Evolutionary conservation across 2,329 filamentous ascomycete genomes (phyloP).

Genomic region (Microcyclosporella mali): DNA sequence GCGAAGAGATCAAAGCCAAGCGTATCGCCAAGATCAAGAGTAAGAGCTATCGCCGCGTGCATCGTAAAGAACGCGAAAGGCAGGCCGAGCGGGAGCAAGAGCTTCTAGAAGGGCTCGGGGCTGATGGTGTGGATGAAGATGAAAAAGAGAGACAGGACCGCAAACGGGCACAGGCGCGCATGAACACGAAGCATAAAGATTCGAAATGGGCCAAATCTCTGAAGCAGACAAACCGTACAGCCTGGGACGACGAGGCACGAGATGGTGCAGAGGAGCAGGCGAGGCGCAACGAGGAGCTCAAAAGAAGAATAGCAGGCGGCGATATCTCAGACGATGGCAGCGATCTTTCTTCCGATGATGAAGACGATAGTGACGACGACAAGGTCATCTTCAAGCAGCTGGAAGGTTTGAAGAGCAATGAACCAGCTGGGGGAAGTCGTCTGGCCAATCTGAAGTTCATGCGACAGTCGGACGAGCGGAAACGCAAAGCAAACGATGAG

Average conservation of each 20-base stretch:
- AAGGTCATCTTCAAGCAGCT: slow-evolving; percentile 34
- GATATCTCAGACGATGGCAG: slow-evolving; percentile 45
- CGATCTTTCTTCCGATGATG: slow-evolving; percentile 47
- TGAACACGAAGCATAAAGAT: slow-evolving; percentile 77
- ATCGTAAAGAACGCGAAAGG: slow-evolving; percentile 69
- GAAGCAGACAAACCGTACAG: slow-evolving; percentile 69
- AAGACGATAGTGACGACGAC: slow-evolving; percentile 56
- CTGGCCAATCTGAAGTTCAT: slow-evolving; percentile 89
- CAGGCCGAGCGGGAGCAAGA: slow-evolving; percentile 52
- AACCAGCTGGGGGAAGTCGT: slow-evolving; percentile 10
- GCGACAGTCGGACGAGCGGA: slow-evolving; percentile 75
- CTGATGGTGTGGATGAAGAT: slow-evolving; percentile 55
- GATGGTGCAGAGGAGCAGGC: slow-evolving; percentile 74
- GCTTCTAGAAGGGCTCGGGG: slow-evolving; percentile 50
- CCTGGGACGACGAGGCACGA: slow-evolving; percentile 84
- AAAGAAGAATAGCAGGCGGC: slow-evolving; percentile 71
- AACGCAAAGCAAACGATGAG: slow-evolving; percentile 74
- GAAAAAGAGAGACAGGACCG: slow-evolving; percentile 64
- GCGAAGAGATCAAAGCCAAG: slow-evolving; percentile 81
- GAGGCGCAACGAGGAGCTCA: slow-evolving; percentile 72
- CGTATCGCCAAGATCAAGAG: slow-evolving; percentile 99
- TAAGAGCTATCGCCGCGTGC: slow-evolving; percentile 86
- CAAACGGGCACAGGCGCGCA: slow-evolving; percentile 72
- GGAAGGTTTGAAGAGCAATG: slow-evolving; percentile 35
- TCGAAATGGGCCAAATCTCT: slow-evolving; percentile 89